Base-by-base conservation (phyloP, 2,329 filamentous ascomycete species). In the Penicillium griseofulvum region DNA sequence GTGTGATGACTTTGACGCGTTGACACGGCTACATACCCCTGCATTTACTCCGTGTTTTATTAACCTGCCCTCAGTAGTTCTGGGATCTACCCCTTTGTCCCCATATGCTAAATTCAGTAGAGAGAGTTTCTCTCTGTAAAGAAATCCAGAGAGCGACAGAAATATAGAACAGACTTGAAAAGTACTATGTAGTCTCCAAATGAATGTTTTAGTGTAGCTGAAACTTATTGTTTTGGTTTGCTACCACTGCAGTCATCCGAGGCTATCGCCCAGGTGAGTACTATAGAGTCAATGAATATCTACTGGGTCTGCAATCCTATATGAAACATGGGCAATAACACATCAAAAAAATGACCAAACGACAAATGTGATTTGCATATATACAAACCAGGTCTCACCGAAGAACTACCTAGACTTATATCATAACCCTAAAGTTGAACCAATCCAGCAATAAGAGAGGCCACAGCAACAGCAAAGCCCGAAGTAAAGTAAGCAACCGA, bases 401-500 rank as follows among this genome's bases (percentile, higher is more conserved):
- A 16, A 17, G 33, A 33, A 22, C 12, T 14, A 45, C 17, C 17
- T 4, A 22, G 42, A 7, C 9, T 8, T 45, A 33, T 22, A 22
- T 31, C 8, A 22, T 33, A 17, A 22, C 10, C 12, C 29, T 42
- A 55, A n/a, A 45, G 26, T 4, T 47, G 36, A 10, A 19, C 3
- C 9, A 46, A 10, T 8, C 41, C 42, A 52, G 34, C 48, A 33
- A 55, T 12, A 6, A 52, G 2, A 9, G 29, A 51, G 6, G 36
- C 41, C 14, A 41, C 3, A 22, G 42, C 28, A 39, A 52, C 42
- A 4, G 17, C 14, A 34, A 55, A 22, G 2, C 12, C 29, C 16
- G 53, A 46, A 41, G 33, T 22, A 24, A 24, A 73, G 63, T 62
- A 60, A 16, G 45, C 19, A 33, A 12, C 46, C 5, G 52, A 22